Base-by-base conservation (phyloP, 225 moss, liverwort and hornwort genomes). In the Lunularia cruciata region DNA sequence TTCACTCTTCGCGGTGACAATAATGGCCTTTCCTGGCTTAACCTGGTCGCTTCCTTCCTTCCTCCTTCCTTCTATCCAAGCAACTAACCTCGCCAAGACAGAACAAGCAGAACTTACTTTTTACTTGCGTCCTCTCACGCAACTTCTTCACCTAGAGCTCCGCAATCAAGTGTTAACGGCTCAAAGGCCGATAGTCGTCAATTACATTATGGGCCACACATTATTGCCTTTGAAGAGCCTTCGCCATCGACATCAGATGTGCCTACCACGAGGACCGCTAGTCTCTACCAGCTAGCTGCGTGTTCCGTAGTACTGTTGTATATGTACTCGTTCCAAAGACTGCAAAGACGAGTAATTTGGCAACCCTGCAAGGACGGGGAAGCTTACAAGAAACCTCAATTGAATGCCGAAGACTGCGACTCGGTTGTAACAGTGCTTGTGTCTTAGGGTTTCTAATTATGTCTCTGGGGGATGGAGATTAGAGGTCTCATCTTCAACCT, bases 251-350 rank as follows among this genome's bases (percentile, higher is more conserved):
- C 18, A 6, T 48, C 6, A 48, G 48, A 48, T 48, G 18, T 48
- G 48, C 48, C 48, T 48, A 48, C 48, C 18, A 48, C 48, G 48
- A 48, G 48, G 48, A 48, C 19, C 20, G 18, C 18, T 48, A 48
- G 48, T 48, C 19, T 48, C 18, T 48, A 48, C 48, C 48, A 48
- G 48, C 48, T 20, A 48, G 48, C 48, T 48, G 48, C 48, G 48
- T 48, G 15, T 48, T 18, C 15, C 48, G 48, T 48, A 48, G 48
- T 16, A 48, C 48, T 48, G 48, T 48, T 48, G 48, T 48, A 48
- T 20, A 1, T 6, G 15, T 16, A 16, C 20, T 5, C 6, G 6
- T 6, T 18, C 48, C 20, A 6, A 5, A 18, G n/a, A 19, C 12
- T 18, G 48, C 48, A 48, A 20, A 10, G 19, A 48, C 48, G 48